Conservation (phyloP, 2,329 filamentous ascomycete genomes). For the Clarireedia sp. region DNA sequence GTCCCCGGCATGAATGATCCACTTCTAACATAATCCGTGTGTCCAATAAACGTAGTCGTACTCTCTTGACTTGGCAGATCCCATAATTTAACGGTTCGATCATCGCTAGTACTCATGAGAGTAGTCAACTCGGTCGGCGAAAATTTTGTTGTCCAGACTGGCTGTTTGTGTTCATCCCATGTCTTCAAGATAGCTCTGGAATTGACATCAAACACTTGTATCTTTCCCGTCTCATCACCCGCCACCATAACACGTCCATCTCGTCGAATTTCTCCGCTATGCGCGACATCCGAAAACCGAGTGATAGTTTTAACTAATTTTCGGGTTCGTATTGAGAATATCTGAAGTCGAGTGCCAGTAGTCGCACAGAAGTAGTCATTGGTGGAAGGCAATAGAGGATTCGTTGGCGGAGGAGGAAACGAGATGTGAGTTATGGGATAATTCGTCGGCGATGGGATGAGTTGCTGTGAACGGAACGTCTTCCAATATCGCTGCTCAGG, state of each 20-base stretch:
- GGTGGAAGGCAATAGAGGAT: conserved; percentile 36
- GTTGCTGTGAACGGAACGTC: conserved; percentile 83
- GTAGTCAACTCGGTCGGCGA: conserved; percentile 81
- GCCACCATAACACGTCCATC: conserved; percentile 87
- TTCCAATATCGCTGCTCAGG: conserved; percentile 96
- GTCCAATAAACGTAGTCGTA: conserved; percentile 71
- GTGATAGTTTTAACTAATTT: conserved; percentile 92
- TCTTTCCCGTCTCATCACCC: conserved; percentile 82
- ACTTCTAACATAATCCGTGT: conserved; percentile 85
- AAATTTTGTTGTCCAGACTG: conserved; percentile 87
- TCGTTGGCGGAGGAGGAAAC: conserved; percentile 44
- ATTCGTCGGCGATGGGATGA: conserved; percentile 67
- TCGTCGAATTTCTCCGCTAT: conserved; percentile 77
- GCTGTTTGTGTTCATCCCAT: conserved; percentile 90
- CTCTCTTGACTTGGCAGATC: conserved; percentile 77
- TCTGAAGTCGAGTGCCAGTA: conserved; percentile 85
- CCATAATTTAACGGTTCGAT: conserved; percentile 89
- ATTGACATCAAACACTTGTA: conserved; percentile 90
- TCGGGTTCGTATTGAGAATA: conserved; percentile 86
- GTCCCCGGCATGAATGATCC: conserved; percentile 75
- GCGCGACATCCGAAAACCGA: conserved; percentile 84
- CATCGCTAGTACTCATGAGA: conserved; percentile 84
- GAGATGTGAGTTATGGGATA: conserved; percentile 89
- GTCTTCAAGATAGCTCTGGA: conserved; percentile 90
- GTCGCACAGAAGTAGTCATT: conserved; percentile 83